Conservation (phyloP, 352 stramenopile genomes). For the Phytophthora citricola region DNA sequence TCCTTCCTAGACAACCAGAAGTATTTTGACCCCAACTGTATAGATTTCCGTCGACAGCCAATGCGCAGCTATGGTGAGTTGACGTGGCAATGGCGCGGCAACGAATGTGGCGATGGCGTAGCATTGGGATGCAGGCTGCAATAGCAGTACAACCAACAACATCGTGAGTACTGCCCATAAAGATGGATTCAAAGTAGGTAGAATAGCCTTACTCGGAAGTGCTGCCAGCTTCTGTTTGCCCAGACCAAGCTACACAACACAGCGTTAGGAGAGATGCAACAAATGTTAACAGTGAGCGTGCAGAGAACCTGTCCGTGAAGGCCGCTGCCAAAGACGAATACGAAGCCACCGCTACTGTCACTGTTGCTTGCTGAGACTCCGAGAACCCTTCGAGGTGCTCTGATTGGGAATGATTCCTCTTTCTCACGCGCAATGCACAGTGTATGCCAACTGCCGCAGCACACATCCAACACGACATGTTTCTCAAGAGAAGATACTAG, state of each 20-base stretch:
- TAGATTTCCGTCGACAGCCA: conserved; percentile 63
- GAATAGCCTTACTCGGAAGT: conserved; percentile 56
- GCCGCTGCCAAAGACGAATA: conserved; percentile 73
- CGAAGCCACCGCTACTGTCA: conserved; percentile 42
- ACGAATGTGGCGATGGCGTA: conserved; percentile 58
- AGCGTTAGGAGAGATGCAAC: background rate
- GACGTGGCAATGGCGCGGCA: conserved; percentile 58
- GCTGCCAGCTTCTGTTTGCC: conserved; percentile 72
- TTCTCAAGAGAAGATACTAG: conserved; percentile 53
- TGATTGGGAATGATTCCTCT: conserved; percentile 17
- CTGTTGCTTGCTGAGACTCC: background rate
- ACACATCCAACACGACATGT: conserved; percentile 65
- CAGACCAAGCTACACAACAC: conserved; percentile 54
- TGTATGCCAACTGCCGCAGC: conserved; percentile 75
- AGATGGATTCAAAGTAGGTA: background rate
- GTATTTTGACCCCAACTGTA: conserved; percentile 78
- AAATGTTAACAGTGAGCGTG: background rate
- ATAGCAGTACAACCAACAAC: background rate
- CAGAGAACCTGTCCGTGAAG: conserved; percentile 66
- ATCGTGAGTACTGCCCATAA: background rate
- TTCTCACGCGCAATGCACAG: conserved; percentile 58
- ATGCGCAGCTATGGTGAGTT: conserved; percentile 63
- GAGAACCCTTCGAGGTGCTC: background rate
- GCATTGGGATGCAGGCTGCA: conserved; percentile 59
- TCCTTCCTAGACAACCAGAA: conserved; percentile 61